Conservation (phyloP, 2,329 filamentous ascomycete species). For the Nigrospora osmanthi region DNA sequence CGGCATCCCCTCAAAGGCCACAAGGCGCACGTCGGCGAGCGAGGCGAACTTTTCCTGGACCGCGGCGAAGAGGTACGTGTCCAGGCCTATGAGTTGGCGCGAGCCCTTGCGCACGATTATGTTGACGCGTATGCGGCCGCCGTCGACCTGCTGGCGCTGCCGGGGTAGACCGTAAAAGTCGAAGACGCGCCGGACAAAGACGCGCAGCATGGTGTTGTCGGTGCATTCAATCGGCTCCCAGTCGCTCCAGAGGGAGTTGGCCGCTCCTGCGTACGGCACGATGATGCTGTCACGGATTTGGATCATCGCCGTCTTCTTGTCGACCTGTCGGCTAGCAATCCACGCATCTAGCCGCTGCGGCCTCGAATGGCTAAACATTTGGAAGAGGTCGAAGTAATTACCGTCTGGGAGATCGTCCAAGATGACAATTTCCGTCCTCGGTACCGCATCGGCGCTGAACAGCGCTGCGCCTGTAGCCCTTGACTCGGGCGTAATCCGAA, state of each 20-base stretch:
- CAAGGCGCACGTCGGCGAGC: not conserved
- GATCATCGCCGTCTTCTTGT: not conserved
- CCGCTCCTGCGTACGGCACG: not conserved
- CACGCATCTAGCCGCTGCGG: not conserved
- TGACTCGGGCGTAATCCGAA: not conserved
- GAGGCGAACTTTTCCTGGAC: not conserved
- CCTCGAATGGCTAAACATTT: not conserved
- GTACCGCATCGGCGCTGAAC: not conserved
- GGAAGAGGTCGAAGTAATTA: not conserved
- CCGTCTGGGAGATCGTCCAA: not conserved
- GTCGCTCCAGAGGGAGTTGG: slow-evolving; percentile 1
- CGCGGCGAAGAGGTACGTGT: not conserved
- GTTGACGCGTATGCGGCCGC: not conserved
- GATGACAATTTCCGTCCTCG: not conserved
- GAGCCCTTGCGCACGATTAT: not conserved
- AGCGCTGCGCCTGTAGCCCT: not conserved
- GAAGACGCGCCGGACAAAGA: not conserved
- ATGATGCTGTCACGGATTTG: not conserved
- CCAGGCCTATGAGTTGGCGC: not conserved
- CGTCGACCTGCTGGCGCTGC: not conserved
- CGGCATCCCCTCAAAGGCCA: slow-evolving; percentile 30
- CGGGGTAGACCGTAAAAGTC: not conserved
- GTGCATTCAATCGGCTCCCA: not conserved
- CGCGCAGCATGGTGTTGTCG: not conserved
- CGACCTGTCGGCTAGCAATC: not conserved